Base-by-base conservation (phyloP, 306 rosid genomes). In the Oemleria cerasiformis region DNA sequence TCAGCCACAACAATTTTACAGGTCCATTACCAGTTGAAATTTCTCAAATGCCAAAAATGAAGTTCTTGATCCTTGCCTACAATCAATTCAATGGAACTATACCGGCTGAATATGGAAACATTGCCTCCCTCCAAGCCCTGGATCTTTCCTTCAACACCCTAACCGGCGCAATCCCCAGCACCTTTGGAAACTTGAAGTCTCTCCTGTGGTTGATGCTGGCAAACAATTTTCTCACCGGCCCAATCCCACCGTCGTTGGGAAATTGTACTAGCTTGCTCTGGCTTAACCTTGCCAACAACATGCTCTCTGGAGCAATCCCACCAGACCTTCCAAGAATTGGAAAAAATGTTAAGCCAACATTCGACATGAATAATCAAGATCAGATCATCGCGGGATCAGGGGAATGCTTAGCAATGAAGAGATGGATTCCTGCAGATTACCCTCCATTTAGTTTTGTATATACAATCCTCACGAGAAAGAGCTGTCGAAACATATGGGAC, bases 341-440 rank as follows among this genome's bases (percentile, higher is more conserved):
- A 68, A 85, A 47, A 48, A 77, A 85, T 57, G 77, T 96, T 8
- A 73, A 15, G 41, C 70, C 69, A 8, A 94, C 99, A 20, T 94
- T 94, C 54, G 89, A 91, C 63, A 55, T 5, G 9, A 94, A 81
- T 55, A 70, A 75, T 36, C 67, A 81, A 61, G 42, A 73, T 8
- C 17, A 20, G 56, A 41, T 88, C 41, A 11, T 72, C 4, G 90
- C 89, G 2, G 99, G 92, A 25, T 89, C 97, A 1, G 96, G 97
- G 36, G 99, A 94, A 79, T 94, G 99, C 65, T 77, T 89, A 47
- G 82, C 92, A 30, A 94, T 94, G 96, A 88, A 1, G 80, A 87
- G 97, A 84, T 94, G 99, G 99, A 82, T 94, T 57, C 99, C 99
- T 39, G 99, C 95, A 71, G 85, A 94, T 71, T 94, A 91, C 79